These are phyloP conservation scores for Sonneratia caseolaris DNA, from an alignment of 345 rosid species.

Conservation along the genomic window DNA sequence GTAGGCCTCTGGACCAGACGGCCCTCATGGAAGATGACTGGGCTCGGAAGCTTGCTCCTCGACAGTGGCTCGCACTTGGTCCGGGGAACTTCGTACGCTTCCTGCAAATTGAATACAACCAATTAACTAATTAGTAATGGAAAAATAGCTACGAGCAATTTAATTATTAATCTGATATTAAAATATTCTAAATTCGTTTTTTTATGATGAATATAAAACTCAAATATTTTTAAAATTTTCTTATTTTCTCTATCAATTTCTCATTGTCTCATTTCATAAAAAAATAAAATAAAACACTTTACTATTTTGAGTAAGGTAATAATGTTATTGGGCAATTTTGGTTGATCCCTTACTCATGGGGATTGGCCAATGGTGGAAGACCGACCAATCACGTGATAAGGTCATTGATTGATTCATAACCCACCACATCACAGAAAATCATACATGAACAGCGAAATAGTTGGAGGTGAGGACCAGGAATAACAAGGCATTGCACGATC, in stretches of 20 bases:
- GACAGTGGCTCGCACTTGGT: slow-evolving; percentile 61
- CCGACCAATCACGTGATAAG: background rate
- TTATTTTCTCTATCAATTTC: no score
- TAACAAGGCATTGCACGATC: background rate
- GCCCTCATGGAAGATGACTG: slow-evolving; percentile 69
- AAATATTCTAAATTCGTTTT: no score
- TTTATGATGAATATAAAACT: no score
- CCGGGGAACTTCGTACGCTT: slow-evolving; percentile 59
- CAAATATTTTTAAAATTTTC: no score
- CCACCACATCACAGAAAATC: background rate
- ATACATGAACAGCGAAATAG: background rate
- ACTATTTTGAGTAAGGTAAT: background rate
- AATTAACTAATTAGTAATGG: background rate
- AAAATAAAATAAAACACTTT: no score
- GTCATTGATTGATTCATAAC: background rate
- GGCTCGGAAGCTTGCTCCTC: slow-evolving; percentile 60
- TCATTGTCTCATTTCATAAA: no score
- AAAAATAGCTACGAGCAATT: no score
- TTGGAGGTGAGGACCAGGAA: background rate
- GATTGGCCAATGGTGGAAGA: background rate
- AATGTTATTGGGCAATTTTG: background rate
- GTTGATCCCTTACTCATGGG: background rate
- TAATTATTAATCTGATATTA: no score
- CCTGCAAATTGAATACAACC: slow-evolving; percentile 25
- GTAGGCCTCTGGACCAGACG: slow-evolving; percentile 62